Evolutionary conservation across 169 alveolate genomes (phyloP).

Genomic region (Eimeria falciformis): DNA sequence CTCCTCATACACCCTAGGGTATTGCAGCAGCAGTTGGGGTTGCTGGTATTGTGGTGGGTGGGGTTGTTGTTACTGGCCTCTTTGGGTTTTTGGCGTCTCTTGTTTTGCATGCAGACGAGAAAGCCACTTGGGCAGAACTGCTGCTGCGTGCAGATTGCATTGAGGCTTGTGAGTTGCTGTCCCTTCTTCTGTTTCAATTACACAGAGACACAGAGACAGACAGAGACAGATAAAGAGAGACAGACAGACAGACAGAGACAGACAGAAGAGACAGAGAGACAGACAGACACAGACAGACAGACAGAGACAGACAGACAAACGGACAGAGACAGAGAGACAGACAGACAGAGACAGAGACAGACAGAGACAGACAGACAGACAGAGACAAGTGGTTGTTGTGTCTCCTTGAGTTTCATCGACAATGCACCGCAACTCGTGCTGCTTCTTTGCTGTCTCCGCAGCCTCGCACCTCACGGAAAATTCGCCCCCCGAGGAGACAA

Average conservation of each 20-base stretch:
- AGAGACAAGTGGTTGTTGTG: not conserved
- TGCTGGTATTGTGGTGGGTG: no score
- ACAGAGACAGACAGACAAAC: not conserved
- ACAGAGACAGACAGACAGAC: not conserved
- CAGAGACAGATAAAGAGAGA: not conserved
- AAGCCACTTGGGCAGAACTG: no score
- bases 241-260: not conserved
- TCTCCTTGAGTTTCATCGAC: not conserved
- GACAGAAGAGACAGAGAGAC: not conserved
- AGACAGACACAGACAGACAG: not conserved
- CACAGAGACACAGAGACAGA: not conserved
- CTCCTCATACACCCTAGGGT: no score
- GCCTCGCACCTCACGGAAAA: not conserved
- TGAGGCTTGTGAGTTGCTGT: no score
- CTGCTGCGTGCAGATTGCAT: no score
- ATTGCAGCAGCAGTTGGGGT: no score
- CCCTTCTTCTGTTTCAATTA: no score
- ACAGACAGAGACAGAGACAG: slow-evolving; percentile 1
- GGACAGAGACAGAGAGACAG: not conserved
- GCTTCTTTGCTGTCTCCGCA: not conserved
- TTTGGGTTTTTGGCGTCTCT: no score
- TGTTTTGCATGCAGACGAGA: no score
- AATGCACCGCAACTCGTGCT: no score
- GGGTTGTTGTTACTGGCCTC: no score
- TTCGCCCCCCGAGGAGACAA: not conserved